phyloP scores from a whole-genome alignment of 2,329 filamentous ascomycete species.

The Cryphonectria japonica region DNA sequence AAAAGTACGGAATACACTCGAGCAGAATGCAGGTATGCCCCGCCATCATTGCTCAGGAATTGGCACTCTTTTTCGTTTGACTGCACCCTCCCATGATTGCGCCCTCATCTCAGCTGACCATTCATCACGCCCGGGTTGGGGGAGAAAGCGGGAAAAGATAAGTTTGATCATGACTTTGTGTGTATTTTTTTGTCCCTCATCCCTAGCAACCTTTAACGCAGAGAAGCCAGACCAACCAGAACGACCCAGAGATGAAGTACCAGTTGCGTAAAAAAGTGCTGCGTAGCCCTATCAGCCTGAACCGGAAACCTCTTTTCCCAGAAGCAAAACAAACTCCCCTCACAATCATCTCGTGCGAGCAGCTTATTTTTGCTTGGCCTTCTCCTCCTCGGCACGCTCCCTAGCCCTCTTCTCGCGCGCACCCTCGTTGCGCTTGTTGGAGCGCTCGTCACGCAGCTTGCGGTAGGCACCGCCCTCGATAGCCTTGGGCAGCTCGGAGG shows the following conservation, averaged over 20 bases:
- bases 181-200: constrained; percentile 22
- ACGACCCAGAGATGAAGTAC: constrained; percentile 31
- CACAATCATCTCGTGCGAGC: not conserved
- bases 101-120: not conserved
- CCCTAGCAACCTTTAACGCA: constrained; percentile 31
- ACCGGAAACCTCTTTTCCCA: constrained; percentile 12
- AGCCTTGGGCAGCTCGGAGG: constrained; percentile 76
- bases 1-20: not conserved
- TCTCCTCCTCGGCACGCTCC: constrained; percentile 83
- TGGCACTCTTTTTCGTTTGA: not conserved
- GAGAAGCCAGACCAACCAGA: constrained; percentile 33
- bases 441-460: constrained; percentile 81
- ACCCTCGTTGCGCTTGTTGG: constrained; percentile 80
- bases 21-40: not conserved
- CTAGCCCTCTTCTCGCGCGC: constrained; percentile 90
- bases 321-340: constrained; percentile 18
- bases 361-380: constrained; percentile 78
- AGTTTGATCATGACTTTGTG: constrained; percentile 29
- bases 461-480: constrained; percentile 84
- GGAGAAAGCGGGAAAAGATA: not conserved
- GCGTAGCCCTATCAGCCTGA: constrained; percentile 17
- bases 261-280: constrained; percentile 26
- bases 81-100: not conserved
- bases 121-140: constrained; percentile 12
- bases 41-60: not conserved